Conservation (phyloP, 805 yeast genomes). For the Vanderwaltozyma yarrowii region DNA sequence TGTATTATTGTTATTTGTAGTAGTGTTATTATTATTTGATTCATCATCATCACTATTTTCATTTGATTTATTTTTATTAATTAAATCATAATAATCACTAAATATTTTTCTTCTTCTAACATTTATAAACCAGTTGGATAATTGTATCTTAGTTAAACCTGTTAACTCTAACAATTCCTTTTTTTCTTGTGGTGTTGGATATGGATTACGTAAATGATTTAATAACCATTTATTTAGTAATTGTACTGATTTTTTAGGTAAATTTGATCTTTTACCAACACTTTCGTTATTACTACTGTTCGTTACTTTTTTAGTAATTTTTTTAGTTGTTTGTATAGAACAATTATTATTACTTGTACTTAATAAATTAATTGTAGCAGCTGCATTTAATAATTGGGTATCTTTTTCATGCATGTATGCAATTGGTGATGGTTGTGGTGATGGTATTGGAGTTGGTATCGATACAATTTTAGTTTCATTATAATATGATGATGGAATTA, state of each 20-base stretch:
- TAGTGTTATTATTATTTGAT: not conserved
- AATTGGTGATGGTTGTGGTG: conserved; percentile 2
- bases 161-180: conserved; percentile 57
- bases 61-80: conserved; percentile 1
- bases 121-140: conserved; percentile 81
- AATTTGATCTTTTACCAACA: conserved; percentile 46
- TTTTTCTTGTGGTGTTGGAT: conserved; percentile 75
- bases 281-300: not conserved
- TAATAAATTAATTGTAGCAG: conserved; percentile 2
- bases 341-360: not conserved
- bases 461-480: not conserved
- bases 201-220: conserved; percentile 68
- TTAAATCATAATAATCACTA: conserved; percentile 22
- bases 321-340: not conserved
- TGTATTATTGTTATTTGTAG: not conserved
- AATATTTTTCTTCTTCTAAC: conserved; percentile 67
- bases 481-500: not conserved
- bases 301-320: not conserved
- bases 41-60: not conserved
- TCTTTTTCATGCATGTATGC: conserved; percentile 1
- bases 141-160: conserved; percentile 70
- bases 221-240: conserved; percentile 65
- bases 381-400: conserved; percentile 2
- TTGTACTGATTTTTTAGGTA: conserved; percentile 70
- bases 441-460: conserved; percentile 2